Percentiles rank a stretch among this genome's conserved stretches.
These are phyloP conservation scores for Blastocystis hominis DNA, from an alignment of 352 stramenopile genomes.

Conservation along the genomic window DNA sequence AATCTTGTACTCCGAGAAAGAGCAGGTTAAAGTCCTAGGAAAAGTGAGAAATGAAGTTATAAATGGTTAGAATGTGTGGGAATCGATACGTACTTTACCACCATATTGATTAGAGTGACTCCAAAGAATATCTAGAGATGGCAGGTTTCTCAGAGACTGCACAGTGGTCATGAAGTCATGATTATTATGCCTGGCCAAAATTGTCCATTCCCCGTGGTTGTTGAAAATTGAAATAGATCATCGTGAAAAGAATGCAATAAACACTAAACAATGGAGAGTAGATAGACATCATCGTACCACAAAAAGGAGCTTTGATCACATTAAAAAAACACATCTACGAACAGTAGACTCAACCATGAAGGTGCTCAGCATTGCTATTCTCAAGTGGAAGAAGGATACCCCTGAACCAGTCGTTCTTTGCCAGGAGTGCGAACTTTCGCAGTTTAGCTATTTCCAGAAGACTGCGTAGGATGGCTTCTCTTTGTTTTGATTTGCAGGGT, in stretches of 20 bases:
- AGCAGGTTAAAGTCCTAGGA: conserved; percentile 71
- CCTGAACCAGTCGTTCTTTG: conserved; percentile 68
- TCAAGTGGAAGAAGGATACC: conserved; percentile 65
- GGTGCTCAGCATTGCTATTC: conserved; percentile 70
- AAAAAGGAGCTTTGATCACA: not conserved
- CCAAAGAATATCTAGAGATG: not conserved
- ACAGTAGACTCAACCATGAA: conserved; percentile 68
- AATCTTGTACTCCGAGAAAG: conserved; percentile 82
- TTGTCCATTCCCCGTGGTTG: not conserved
- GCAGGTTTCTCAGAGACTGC: not conserved
- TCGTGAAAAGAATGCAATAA: not conserved
- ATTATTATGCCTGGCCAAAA: not conserved
- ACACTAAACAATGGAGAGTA: not conserved
- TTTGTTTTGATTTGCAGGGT: conserved; percentile 66
- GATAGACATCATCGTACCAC: not conserved
- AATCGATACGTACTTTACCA: conserved; percentile 37
- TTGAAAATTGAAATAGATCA: not conserved
- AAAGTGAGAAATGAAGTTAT: conserved; percentile 56
- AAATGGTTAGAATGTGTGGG: not conserved
- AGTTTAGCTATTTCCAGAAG: conserved; percentile 76
- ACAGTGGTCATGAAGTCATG: not conserved
- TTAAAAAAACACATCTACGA: not conserved
- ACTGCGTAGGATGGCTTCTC: conserved; percentile 61
- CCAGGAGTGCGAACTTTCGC: conserved; percentile 68
- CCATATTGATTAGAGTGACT: not conserved